Evolutionary conservation across 2,329 filamentous ascomycete genomes (phyloP), one percentile per base, ranked within the genome.

Genomic region (Ophiostoma novo-ulmi): DNA sequence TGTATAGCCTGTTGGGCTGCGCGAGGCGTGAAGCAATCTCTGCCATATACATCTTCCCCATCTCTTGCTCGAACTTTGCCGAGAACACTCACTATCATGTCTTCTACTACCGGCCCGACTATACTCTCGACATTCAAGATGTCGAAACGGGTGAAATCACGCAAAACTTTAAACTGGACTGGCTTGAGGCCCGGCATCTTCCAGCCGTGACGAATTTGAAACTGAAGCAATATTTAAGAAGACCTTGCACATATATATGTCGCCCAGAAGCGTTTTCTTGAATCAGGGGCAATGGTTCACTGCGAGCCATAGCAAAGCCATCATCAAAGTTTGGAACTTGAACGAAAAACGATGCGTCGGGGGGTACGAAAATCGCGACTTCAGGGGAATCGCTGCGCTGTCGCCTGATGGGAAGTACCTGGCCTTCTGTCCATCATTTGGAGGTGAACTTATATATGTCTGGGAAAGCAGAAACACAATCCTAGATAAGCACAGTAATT

Each of bases 251-350:
- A 17, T 14, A 48, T n/a, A 26, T 13, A 7, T 58, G 8, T 26
- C n/a, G 6, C 52, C 52, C n/a, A 13, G 10, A 22, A 58, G n/a
- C n/a, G 52, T 58, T 3, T 58, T 58, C 13, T 10, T 11, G 6
- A 26, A n/a, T 26, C n/a, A 58, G n/a, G 52, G 52, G 52, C 52
- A 58, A 26, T 58, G 52, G 52, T 58, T 58, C 13, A n/a, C n/a
- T 58, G 52, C n/a, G 1, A 22, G n/a, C n/a, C 13, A 6, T 11
- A 22, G n/a, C 52, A 26, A 13, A 0, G 2, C 10, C n/a, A 26
- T 13, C 13, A 22, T 26, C 3, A 26, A 26, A 58, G n/a, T 58
- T 26, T 58, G 52, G n/a, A 58, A 58, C 52, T 58, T 58, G 52
- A 13, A 22, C n/a, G 11, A 22, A 58, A 26, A 26, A n/a, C n/a